These are phyloP conservation scores for Fusarium guadeloupense DNA, from an alignment of 2,329 filamentous ascomycete species.

Conservation along the genomic window DNA sequence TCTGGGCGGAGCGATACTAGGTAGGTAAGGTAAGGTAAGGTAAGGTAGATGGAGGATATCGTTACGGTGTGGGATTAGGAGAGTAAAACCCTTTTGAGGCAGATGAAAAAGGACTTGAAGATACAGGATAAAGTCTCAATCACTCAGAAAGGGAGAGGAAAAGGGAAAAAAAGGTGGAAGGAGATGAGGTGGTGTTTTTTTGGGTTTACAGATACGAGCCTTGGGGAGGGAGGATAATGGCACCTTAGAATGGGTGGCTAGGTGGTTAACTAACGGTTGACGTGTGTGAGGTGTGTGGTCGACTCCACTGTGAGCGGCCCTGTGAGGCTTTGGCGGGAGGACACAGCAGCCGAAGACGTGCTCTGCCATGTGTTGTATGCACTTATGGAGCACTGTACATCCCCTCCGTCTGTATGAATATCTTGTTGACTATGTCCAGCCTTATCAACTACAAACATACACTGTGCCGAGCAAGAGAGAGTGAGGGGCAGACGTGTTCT, in stretches of 20 bases:
- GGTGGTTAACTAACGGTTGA: constrained; percentile 35
- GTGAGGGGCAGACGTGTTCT: constrained; percentile 1
- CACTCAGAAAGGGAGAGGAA: background rate
- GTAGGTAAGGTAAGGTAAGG: too few relatives aligned
- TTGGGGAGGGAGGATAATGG: constrained; percentile 27
- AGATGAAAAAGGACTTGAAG: constrained; percentile 4
- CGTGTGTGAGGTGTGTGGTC: constrained; percentile 32
- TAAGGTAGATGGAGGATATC: background rate
- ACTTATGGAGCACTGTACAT: constrained; percentile 3
- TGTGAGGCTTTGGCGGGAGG: constrained; percentile 19
- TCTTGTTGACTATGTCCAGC: background rate
- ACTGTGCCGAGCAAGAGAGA: constrained; percentile 23
- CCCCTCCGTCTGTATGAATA: constrained; percentile 12
- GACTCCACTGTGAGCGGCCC: constrained; percentile 28
- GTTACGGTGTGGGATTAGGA: constrained; percentile 17
- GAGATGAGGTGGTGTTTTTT: constrained; percentile 26
- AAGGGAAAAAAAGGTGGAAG: constrained; percentile 3
- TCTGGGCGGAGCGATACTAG: constrained; percentile 16
- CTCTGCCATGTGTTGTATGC: constrained; percentile 21
- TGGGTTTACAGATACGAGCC: constrained; percentile 30
- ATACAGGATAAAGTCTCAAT: constrained; percentile 11
- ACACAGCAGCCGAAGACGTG: constrained; percentile 4
- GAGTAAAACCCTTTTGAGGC: background rate
- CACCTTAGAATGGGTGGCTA: constrained; percentile 15
- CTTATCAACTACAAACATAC: constrained; percentile 26